Evolutionary conservation across 345 rosid species (phyloP).

Genomic region (Eucalyptus fibrosa): DNA sequence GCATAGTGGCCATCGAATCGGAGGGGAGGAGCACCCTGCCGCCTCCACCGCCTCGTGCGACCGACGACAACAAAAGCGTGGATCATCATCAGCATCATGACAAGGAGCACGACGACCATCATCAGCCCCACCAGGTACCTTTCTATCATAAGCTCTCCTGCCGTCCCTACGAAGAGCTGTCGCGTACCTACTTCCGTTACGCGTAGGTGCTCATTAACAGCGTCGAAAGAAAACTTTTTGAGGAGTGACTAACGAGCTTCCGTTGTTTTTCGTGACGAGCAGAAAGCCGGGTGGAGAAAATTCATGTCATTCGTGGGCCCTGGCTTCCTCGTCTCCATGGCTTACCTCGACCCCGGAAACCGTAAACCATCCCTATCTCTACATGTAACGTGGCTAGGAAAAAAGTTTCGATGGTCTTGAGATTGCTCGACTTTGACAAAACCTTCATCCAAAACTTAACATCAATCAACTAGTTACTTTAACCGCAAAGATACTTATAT

Average conservation of each 20-base stretch:
- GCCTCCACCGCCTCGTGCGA: background rate
- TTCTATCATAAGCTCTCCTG: background rate
- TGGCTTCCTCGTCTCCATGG: slow-evolving; percentile 13
- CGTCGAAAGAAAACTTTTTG: background rate
- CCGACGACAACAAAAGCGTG: background rate
- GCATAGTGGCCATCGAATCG: slow-evolving; percentile 14
- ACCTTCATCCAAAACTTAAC: background rate
- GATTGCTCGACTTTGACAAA: background rate
- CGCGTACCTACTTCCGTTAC: background rate
- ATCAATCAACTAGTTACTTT: background rate
- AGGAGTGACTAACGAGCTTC: background rate
- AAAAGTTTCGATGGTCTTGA: background rate
- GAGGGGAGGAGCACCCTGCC: background rate
- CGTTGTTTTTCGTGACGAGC: background rate
- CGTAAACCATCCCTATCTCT: background rate
- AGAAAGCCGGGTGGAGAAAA: slow-evolving; percentile 10
- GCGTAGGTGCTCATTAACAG: background rate
- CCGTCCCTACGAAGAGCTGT: background rate
- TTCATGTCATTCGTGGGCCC: slow-evolving; percentile 10
- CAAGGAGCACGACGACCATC: background rate
- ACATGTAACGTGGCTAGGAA: background rate
- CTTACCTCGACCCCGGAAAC: slow-evolving; percentile 23
- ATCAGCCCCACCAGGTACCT: background rate
- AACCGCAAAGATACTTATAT: background rate
- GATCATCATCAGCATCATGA: background rate